phyloP scores from a whole-genome alignment of 768 basidiomycete species.

The Daedaleopsis sinensis region DNA sequence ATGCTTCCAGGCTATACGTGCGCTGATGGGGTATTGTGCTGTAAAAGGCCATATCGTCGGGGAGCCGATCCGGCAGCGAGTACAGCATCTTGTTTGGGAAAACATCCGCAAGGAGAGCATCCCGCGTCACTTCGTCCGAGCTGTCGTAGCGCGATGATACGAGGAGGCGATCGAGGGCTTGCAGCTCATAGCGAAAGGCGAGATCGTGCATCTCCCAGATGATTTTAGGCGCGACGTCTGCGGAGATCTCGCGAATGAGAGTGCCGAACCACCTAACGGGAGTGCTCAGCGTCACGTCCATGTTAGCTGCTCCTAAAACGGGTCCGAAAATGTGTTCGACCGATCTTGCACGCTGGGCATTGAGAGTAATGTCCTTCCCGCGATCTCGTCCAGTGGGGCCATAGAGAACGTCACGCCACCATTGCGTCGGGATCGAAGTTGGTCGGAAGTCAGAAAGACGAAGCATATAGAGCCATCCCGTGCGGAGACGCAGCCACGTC shows the following conservation, averaged over 20 bases:
- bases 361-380: not conserved
- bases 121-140: too few species aligned
- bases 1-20: too few species aligned
- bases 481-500: too few species aligned
- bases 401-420: slow-evolving; percentile 1
- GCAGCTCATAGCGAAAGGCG: not conserved
- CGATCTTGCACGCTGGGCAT: too few species aligned
- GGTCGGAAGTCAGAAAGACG: too few species aligned
- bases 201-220: slow-evolving; percentile 8
- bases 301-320: not conserved
- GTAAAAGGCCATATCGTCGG: too few species aligned
- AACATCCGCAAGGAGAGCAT: too few species aligned
- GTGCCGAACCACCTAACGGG: not conserved
- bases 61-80: too few species aligned
- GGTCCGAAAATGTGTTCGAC: not conserved
- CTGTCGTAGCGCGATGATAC: not conserved
- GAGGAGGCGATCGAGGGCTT: not conserved
- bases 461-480: too few species aligned
- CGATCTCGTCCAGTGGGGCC: not conserved
- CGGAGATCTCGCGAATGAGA: not conserved
- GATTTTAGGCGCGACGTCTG: not conserved
- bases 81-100: too few species aligned
- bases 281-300: not conserved
- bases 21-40: too few species aligned
- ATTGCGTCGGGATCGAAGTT: not conserved